Evolutionary conservation across 257 asterid genomes (phyloP).

Genomic region (Verbascum thapsus): DNA sequence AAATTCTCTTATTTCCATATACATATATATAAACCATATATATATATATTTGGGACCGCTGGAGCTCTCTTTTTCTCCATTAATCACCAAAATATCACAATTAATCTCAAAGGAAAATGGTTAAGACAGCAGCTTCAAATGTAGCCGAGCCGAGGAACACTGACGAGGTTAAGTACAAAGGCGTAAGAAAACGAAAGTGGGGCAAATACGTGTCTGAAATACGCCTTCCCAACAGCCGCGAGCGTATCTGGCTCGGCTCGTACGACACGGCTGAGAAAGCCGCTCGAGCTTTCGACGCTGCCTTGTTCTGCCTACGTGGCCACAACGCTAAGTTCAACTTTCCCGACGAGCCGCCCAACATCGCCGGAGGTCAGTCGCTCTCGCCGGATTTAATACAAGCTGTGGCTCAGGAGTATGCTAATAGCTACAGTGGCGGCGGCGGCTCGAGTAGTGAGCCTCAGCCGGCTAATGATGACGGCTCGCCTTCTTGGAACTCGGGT

Average conservation of each 20-base stretch:
- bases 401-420: slow-evolving; percentile 49
- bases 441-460: neutral
- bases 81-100: neutral
- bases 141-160: neutral
- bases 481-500: slow-evolving; percentile 26
- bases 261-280: slow-evolving; percentile 62
- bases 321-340: slow-evolving; percentile 51
- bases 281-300: slow-evolving; percentile 68
- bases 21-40: too few relatives aligned
- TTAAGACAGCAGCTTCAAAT: slow-evolving; percentile 7
- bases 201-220: slow-evolving; percentile 73
- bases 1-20: too few relatives aligned
- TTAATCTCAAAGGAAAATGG: slow-evolving; percentile 4
- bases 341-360: slow-evolving; percentile 43
- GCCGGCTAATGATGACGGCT: slow-evolving; percentile 5
- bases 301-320: slow-evolving; percentile 62
- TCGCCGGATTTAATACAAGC: slow-evolving; percentile 41
- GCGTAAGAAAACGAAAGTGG: slow-evolving; percentile 65
- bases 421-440: slow-evolving; percentile 12
- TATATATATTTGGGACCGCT: slow-evolving; percentile 18
- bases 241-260: slow-evolving; percentile 71
- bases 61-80: neutral
- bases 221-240: slow-evolving; percentile 68
- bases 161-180: slow-evolving; percentile 51
- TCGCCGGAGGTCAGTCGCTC: slow-evolving; percentile 37